Evolutionary conservation across 2,329 filamentous ascomycete species (phyloP), one percentile per base, ranked within the genome.

Genomic region (Raffaelea deltoideospora): DNA sequence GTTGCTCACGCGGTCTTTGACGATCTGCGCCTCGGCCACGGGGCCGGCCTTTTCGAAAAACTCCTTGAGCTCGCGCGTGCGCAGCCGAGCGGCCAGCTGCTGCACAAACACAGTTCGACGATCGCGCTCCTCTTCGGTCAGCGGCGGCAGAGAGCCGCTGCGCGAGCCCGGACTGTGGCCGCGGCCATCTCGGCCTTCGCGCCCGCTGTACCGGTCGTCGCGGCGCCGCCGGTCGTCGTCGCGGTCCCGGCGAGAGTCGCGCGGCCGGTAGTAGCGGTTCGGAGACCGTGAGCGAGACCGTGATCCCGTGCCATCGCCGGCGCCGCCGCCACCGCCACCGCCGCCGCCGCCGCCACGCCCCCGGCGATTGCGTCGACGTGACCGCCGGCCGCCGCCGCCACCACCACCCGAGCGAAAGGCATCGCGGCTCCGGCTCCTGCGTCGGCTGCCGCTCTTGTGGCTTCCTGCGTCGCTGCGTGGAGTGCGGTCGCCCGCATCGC

Each of bases 61-160:
- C 43, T 78, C 73, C 57, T 92, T 88, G 45, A 98, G 69, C 58
- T 96, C 86, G 52, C 85, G 86, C 38, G 84, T 94, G 49, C 88
- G 79, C 46, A 96, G 71, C 53, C 90, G 83, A 47, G 87, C 87
- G 48, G 90, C 90, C 53, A 98, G 79, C 61, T 98, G 90, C 65
- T 98, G 90, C 38, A 98, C 90, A 55, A 98, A 98, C 41, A 98
- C 85, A 40, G 92, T 98, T 51, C 90, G 82, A 50, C 85, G 80
- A 63, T 98, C 90, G 53, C 88, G 81, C 61, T 98, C 90, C 60
- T 96, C 90, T 57, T 95, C 87, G 50, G 82, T 94, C 42, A 82
- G 74, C 8, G 49, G 48, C 1, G 52, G 76, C 21, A 85, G 79
- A 37, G 79, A 76, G 39, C 55, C 57, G 43, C 73, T 69, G 47